Evolutionary conservation across 164 flowering plant genomes (phyloP), one percentile per base, ranked within the genome.

Genomic region (Hamamelis virginiana): DNA sequence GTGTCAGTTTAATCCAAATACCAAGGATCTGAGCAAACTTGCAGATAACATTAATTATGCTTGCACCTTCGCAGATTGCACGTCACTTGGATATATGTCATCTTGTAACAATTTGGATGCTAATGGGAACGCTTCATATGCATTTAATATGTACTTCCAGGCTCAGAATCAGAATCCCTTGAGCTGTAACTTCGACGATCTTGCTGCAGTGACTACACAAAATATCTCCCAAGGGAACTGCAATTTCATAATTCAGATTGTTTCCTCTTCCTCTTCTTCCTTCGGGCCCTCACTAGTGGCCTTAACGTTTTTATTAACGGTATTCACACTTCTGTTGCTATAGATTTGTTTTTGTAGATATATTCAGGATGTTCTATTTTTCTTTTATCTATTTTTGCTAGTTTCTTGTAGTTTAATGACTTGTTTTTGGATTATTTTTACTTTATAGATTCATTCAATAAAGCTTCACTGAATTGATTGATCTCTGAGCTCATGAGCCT

Each of bases 71-170:
- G 75, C 85, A 0, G 97, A 92, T 72, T 94, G 98, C 85, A 86
- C 95, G 0, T 48, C 89, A 0, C 78, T 92, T 22, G 89, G 81
- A 8, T 82, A 84, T 57, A 94, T 90, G 1, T 84, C 87, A 8
- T 79, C 97, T 0, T 94, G 98, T 62, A 77, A 75, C 70, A 38
- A 56, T 8, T 59, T 94, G 76, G 92, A 84, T 57, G 51, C 67
- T 0, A 23, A 66, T 11, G 85, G 82, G 43, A 89, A 86, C n/a
- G 77, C 82, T 22, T 94, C 98, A 0, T 94, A 88, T 52, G 98
- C 95, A 1, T 94, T 84, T 75, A 94, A 94, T 62, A 86, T 83
- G 79, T 94, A 82, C 53, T 94, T 70, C 67, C 98, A 91, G 79
- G 86, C 82, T 33, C 81, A 86, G 59, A 81, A 85, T 51, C 97